Percentiles rank a stretch among this genome's conserved stretches.
phyloP scores from a whole-genome alignment of 139 green algal species.

The Haematococcus lacustris region DNA sequence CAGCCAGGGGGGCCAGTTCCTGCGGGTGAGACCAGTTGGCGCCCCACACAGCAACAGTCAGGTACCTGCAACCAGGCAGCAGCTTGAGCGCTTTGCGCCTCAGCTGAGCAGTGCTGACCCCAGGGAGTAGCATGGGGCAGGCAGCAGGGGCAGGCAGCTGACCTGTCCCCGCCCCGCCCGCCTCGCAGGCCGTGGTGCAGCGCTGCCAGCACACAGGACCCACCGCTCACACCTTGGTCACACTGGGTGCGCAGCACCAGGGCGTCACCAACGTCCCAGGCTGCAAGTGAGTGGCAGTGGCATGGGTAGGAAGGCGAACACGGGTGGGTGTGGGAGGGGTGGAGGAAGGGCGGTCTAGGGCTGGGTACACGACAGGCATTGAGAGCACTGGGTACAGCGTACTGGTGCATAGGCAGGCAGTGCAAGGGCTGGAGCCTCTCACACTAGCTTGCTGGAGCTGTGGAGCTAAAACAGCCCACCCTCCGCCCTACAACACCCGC shows the following conservation, averaged over 20 bases:
- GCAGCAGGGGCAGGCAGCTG: neutral
- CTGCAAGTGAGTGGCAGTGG: constrained; percentile 38
- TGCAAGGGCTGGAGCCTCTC: too few relatives aligned
- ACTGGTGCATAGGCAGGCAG: too few relatives aligned
- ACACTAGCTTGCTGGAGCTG: too few relatives aligned
- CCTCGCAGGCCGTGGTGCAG: constrained; percentile 61
- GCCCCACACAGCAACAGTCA: too few relatives aligned
- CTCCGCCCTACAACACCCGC: too few relatives aligned
- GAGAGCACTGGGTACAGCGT: too few relatives aligned
- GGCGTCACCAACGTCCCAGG: constrained; percentile 66
- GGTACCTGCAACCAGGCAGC: too few relatives aligned
- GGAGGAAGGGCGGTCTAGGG: too few relatives aligned
- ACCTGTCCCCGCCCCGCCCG: neutral
- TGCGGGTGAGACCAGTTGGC: constrained; percentile 68
- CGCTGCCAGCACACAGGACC: constrained; percentile 65
- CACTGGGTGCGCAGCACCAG: constrained; percentile 76
- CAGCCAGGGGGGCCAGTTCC: constrained; percentile 80
- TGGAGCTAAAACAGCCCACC: too few relatives aligned
- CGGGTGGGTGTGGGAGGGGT: too few relatives aligned
- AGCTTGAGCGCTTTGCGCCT: neutral
- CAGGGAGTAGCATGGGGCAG: neutral
- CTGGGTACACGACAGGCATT: too few relatives aligned
- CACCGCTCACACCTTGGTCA: constrained; percentile 63
- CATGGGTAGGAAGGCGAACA: too few relatives aligned
- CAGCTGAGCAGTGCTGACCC: neutral